Evolutionary conservation across 177 flowering plant species (phyloP), one percentile per base, ranked within the genome.

Genomic region (Vitis hybrid): DNA sequence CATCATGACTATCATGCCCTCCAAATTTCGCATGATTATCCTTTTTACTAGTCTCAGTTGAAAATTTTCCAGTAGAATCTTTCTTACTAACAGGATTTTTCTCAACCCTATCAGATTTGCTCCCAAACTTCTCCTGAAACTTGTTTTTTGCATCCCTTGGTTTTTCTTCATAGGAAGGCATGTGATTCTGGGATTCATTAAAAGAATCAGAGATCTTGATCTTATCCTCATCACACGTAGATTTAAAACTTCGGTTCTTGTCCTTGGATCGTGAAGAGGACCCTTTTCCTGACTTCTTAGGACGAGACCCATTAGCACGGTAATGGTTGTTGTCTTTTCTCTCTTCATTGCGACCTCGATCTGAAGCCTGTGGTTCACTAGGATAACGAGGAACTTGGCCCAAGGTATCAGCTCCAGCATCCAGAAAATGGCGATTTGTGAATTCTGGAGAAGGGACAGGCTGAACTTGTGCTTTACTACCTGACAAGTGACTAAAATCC

Each of bases 231-330:
- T 70, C 86, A 72, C 57, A 58, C 1, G 72, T 80, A 74, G 81
- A 78, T 69, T 69, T 82, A 13, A 68, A 71, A 71, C 81, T 80
- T 51, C 79, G 64, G 62, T 59, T 79, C 58, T 74, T 83, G 19
- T 89, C 95, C 81, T 83, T 87, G 64, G 83, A 79, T 60, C 71
- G 79, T 12, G 81, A 82, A 52, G 85, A 81, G 40, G 81, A 80
- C 2, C 82, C 87, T 70, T 86, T 86, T 64, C 79, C 84, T 48
- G 82, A 75, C 75, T 88, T 87, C 67, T 71, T 69, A 21, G 84
- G 63, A 64, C 63, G 78, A 72, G 85, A 80, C 18, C 81, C 87
- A 82, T 74, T 84, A 63, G 73, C 57, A 77, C 52, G 76, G 71
- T 60, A 48, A 65, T 77, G 79, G 68, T 55, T 75, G 10, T 75